phyloP scores from a whole-genome alignment of 805 yeast species.

The Ogataea trehalophila region DNA sequence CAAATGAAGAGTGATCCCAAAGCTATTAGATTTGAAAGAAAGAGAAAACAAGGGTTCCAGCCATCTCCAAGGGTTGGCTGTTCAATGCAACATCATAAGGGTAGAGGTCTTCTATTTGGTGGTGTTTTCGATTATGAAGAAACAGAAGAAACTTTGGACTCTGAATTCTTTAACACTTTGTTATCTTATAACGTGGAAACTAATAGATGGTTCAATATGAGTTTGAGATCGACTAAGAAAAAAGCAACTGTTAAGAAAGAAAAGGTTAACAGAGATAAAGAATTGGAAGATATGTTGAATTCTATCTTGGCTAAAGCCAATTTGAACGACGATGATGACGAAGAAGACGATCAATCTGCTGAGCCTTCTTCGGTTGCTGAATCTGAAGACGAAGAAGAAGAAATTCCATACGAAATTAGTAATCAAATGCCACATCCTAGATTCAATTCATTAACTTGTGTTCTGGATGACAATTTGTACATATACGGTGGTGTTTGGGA shows the following conservation, averaged over 20 bases:
- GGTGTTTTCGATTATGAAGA: conserved; percentile 95
- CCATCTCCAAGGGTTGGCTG: conserved; percentile 96
- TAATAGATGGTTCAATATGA: conserved; percentile 81
- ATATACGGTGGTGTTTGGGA: conserved; percentile 93
- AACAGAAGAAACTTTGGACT: conserved; percentile 86
- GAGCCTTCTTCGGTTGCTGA: conserved; percentile 24
- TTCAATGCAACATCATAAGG: conserved; percentile 81
- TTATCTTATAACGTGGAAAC: conserved; percentile 79
- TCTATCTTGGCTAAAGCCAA: conserved; percentile 70
- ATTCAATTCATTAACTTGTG: conserved; percentile 81
- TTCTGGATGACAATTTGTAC: conserved; percentile 75
- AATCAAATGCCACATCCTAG: conserved; percentile 79
- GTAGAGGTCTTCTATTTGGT: conserved; percentile 89
- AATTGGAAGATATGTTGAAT: conserved; percentile 76
- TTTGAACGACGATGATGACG: conserved; percentile 47
- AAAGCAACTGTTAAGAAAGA: conserved; percentile 38
- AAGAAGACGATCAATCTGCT: conserved; percentile 33
- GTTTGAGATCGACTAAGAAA: conserved; percentile 58
- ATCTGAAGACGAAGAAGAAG: conserved; percentile 33
- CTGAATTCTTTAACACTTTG: conserved; percentile 75
- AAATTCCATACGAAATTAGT: conserved; percentile 46
- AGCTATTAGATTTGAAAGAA: conserved; percentile 80
- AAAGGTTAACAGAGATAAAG: conserved; percentile 62
- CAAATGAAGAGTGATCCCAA: conserved; percentile 82
- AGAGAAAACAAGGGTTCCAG: conserved; percentile 82